Evolutionary conservation across 352 stramenopile genomes (phyloP).

Genomic region (Pythium folliculosum): DNA sequence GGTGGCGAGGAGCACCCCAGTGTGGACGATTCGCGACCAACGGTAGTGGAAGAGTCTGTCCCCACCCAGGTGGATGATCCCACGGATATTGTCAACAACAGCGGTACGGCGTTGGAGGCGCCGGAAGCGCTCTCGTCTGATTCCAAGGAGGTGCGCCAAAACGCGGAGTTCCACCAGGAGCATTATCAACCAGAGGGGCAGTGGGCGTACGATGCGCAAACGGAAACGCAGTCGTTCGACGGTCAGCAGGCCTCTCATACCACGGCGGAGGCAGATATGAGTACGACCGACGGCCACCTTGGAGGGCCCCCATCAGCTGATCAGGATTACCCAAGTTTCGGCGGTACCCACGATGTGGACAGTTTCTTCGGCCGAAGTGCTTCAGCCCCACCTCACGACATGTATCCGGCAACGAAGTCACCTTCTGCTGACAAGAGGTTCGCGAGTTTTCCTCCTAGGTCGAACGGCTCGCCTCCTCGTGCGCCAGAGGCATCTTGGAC

Average conservation of each 20-base stretch:
- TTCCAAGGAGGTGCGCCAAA: neutral
- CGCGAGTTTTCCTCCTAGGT: neutral
- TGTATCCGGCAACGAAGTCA: neutral
- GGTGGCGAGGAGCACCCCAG: neutral
- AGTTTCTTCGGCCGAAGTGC: constrained; percentile 16
- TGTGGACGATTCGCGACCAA: neutral
- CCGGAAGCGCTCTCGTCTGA: constrained; percentile 1
- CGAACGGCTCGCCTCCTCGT: neutral
- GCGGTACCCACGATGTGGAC: neutral
- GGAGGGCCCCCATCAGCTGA: neutral
- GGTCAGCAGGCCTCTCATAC: neutral
- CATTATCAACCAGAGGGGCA: neutral
- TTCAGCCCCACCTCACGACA: neutral
- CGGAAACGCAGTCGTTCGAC: constrained; percentile 1
- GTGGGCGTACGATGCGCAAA: constrained; percentile 1
- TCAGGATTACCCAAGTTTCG: neutral
- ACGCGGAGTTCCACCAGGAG: neutral
- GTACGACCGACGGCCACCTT: neutral
- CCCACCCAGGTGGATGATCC: neutral
- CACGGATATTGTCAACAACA: neutral
- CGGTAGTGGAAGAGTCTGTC: neutral
- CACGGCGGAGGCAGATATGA: neutral
- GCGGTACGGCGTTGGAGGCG: neutral
- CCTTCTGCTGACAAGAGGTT: neutral
- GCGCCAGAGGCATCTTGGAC: neutral